phyloP scores from a whole-genome alignment of 768 basidiomycete genomes.

The Lepiota brunneoincarnata region DNA sequence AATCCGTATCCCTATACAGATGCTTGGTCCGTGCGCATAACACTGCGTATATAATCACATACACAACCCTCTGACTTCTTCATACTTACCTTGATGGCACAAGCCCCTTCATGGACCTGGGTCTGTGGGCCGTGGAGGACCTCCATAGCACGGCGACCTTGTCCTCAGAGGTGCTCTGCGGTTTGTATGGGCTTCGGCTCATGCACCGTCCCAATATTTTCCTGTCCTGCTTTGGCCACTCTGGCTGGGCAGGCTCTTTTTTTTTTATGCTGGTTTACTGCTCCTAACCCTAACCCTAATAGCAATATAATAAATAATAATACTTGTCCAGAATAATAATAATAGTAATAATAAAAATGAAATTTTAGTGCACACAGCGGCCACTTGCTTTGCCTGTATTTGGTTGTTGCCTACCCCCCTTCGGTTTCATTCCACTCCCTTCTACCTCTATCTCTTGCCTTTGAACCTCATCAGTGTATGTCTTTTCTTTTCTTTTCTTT shows the following conservation, averaged over 20 bases:
- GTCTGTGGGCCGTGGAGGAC: constrained; percentile 12
- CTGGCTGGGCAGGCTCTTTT: constrained; percentile 47
- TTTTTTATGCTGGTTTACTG: constrained; percentile 12
- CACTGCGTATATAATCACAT: background rate
- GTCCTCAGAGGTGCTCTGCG: constrained; percentile 22
- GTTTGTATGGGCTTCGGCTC: constrained; percentile 67
- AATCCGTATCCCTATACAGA: background rate
- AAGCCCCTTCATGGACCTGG: constrained; percentile 15
- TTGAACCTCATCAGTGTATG: background rate
- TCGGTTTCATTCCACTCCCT: background rate
- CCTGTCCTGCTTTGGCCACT: constrained; percentile 66
- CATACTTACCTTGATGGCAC: constrained; percentile 19
- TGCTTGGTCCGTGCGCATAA: constrained; percentile 10
- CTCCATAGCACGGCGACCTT: constrained; percentile 19
- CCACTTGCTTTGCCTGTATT: background rate
- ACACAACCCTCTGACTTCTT: background rate
- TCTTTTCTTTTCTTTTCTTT: background rate
- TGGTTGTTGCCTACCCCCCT: background rate
- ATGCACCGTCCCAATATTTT: constrained; percentile 78
- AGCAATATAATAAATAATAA: background rate
- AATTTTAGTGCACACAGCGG: background rate
- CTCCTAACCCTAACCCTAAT: constrained; percentile 17
- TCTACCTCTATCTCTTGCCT: background rate
- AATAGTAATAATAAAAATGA: background rate
- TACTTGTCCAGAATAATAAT: background rate